These are phyloP conservation scores for Paecilomyces fulvus DNA, from an alignment of 2,329 filamentous ascomycete genomes.

Conservation along the genomic window DNA sequence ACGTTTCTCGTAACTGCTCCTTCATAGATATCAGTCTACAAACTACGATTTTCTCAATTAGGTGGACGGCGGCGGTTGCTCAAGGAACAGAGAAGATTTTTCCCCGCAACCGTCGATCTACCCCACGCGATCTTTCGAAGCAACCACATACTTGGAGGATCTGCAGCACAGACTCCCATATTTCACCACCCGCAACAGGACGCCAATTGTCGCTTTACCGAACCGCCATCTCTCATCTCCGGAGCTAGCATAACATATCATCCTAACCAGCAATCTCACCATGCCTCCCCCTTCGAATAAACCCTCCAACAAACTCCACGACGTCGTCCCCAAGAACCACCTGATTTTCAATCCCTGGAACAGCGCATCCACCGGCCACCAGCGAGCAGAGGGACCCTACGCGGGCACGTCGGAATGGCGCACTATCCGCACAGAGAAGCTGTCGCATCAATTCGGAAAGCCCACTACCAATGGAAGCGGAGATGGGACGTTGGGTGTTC, in stretches of 20 bases:
- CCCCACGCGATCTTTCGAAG: neutral
- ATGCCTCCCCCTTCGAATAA: neutral
- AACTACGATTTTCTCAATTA: no score
- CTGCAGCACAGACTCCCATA: neutral
- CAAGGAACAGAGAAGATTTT: neutral
- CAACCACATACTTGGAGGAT: neutral
- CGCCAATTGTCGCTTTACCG: neutral
- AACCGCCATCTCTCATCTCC: neutral
- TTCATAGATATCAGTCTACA: neutral
- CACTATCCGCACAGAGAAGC: constrained; percentile 58
- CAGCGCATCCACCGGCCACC: constrained; percentile 67
- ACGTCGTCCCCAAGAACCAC: constrained; percentile 14
- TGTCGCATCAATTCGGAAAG: constrained; percentile 62
- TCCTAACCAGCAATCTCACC: neutral
- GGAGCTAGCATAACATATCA: neutral
- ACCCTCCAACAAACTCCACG: neutral
- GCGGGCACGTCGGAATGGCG: constrained; percentile 62
- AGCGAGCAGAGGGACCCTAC: constrained; percentile 60
- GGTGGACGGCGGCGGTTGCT: no score
- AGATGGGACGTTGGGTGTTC: constrained; percentile 46
- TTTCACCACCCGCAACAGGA: neutral
- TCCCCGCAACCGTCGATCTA: neutral
- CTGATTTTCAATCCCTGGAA: constrained; percentile 44
- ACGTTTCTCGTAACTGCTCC: neutral
- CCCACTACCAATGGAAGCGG: constrained; percentile 54